A percentile compares a stretch with the other conserved stretches of the same genome.
These are phyloP conservation scores for Dendrobium catenatum DNA, from an alignment of 106 monocot genomes.

Conservation along the genomic window DNA sequence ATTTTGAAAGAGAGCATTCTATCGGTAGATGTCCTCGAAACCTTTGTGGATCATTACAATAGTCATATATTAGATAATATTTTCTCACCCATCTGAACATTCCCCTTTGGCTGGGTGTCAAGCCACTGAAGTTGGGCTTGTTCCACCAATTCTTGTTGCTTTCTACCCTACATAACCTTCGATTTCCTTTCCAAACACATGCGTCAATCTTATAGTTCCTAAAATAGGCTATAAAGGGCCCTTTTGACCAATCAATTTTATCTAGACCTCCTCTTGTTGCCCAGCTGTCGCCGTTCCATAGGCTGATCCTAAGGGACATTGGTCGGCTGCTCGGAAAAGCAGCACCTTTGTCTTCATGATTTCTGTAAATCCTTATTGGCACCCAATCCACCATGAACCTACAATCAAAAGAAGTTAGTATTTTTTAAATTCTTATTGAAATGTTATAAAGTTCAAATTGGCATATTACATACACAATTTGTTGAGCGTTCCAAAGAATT, in stretches of 20 bases:
- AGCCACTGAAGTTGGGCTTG: constrained; percentile 13
- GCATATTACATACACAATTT: constrained; percentile 37
- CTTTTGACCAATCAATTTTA: constrained; percentile 65
- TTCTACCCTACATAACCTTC: constrained; percentile 26
- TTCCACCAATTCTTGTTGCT: constrained; percentile 56
- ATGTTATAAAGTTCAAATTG: background rate
- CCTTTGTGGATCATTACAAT: constrained; percentile 41
- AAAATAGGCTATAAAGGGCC: constrained; percentile 44
- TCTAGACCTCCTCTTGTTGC: constrained; percentile 55
- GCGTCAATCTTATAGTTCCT: constrained; percentile 56
- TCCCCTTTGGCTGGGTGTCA: constrained; percentile 44
- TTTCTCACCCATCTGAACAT: constrained; percentile 65
- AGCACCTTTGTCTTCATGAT: constrained; percentile 54
- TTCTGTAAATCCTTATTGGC: constrained; percentile 52
- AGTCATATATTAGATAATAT: constrained; percentile 63
- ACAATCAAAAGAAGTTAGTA: background rate
- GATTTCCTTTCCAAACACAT: constrained; percentile 53
- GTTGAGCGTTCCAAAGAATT: constrained; percentile 53
- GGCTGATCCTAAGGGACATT: constrained; percentile 49
- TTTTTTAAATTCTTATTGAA: background rate
- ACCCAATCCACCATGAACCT: constrained; percentile 78
- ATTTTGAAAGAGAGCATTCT: constrained; percentile 39
- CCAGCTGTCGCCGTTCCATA: constrained; percentile 68
- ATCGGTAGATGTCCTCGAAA: constrained; percentile 41
- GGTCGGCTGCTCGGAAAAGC: constrained; percentile 46